Evolutionary conservation across 768 basidiomycete genomes (phyloP).

Genomic region (Podaxis sp.): DNA sequence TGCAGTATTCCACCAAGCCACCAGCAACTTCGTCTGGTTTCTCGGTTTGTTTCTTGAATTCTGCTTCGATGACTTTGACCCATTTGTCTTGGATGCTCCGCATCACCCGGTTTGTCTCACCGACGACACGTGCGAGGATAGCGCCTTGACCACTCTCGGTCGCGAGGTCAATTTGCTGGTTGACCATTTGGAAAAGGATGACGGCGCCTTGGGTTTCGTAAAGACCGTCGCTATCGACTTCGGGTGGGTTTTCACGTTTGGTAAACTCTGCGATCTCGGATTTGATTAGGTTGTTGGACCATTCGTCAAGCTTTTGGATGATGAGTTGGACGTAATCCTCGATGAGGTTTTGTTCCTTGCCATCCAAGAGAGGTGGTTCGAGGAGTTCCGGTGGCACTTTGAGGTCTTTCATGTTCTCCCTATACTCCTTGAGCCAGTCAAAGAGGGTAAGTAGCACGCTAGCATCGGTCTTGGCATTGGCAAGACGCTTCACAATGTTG

Average conservation of each 20-base stretch:
- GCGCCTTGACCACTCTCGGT: conserved; percentile 94
- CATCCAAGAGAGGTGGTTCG: conserved; percentile 88
- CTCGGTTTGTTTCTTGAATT: conserved; percentile 83
- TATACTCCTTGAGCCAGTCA: conserved; percentile 96
- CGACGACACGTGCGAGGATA: conserved; percentile 86
- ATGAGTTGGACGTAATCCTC: conserved; percentile 95
- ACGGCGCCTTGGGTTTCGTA: conserved; percentile 92
- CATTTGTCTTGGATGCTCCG: conserved; percentile 83
- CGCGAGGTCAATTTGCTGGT: conserved; percentile 92
- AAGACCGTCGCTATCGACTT: conserved; percentile 81
- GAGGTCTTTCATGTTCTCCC: conserved; percentile 92
- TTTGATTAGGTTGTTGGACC: conserved; percentile 91
- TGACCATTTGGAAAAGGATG: conserved; percentile 97
- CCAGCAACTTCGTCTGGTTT: conserved; percentile 84
- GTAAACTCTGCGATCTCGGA: conserved; percentile 85
- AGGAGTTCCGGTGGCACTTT: conserved; percentile 76
- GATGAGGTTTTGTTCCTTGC: conserved; percentile 89
- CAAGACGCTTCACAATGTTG: conserved; percentile 61
- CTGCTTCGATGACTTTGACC: conserved; percentile 76
- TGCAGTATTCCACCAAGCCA: conserved; percentile 92
- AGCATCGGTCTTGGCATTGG: conserved; percentile 80
- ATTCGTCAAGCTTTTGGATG: conserved; percentile 93
- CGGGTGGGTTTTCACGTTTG: conserved; percentile 79
- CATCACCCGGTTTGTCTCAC: conserved; percentile 89
- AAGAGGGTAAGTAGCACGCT: conserved; percentile 80